Evolutionary conservation across 495 filamentous ascomycete genomes (phyloP), one percentile per base, ranked within the genome.

Genomic region (Corynascus novoguineensis): DNA sequence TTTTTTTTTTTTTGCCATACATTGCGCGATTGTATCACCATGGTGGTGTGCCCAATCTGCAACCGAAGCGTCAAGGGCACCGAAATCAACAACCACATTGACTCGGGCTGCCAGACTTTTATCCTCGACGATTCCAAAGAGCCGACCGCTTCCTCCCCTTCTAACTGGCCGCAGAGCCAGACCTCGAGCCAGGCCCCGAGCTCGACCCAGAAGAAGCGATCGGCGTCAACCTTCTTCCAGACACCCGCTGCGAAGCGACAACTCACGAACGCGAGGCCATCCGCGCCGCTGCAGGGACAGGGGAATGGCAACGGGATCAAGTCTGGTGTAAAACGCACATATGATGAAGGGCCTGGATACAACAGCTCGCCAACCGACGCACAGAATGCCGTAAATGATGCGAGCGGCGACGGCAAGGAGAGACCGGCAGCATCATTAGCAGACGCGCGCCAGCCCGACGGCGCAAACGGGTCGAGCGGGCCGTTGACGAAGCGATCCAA

Each of bases 31-130:
- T 32, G n/a, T 17, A n/a, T 41, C 14, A 42, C 41, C 52, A 66
- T 67, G 69, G 91, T 98, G 31, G 79, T 80, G 54, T 98, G 93
- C 66, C 93, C 93, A 6, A 88, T 92, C 54, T 98, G 93, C 73
- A 75, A 80, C 48, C 87, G 89, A 59, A 74, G 78, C 38, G 92
- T 97, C 59, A 81, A 84, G 50, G 75, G 86, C 51, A 62, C 74
- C 52, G 81, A 87, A 56, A 98, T 98, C 74, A 98, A 98, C 69
- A 77, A 80, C 48, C 93, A 98, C 68, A 83, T 98, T 61, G 93
- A 98, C 70, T 90, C 88, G 15, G 81, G 81, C 62, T 97, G 93
- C 71, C 71, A 83, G 62, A 74, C 68, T 17, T 83, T 83, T 57
- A 37, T 75, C 79, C 31, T 50, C 50, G 32, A 58, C 38, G 60